phyloP scores from a whole-genome alignment of 2,329 filamentous ascomycete species.

The Ophiocordyceps camponoti-leonardi region DNA sequence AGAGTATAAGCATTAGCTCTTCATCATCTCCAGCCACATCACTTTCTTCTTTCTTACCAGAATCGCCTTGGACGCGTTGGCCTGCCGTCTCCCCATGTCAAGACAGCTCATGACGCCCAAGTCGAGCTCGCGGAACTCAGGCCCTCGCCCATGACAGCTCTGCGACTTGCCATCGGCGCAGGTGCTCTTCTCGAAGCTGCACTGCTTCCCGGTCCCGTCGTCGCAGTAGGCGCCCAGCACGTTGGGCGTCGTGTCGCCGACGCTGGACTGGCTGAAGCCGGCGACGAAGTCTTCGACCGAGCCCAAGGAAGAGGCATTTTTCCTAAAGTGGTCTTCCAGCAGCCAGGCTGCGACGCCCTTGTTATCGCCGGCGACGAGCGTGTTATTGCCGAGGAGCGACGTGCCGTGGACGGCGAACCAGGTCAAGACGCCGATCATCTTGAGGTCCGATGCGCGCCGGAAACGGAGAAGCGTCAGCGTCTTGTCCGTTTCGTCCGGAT shows the following conservation, averaged over 20 bases:
- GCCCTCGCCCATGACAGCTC: conserved; percentile 57
- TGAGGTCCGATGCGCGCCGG: conserved; percentile 53
- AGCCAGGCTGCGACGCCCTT: conserved; percentile 83
- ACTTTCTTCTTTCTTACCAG: no score
- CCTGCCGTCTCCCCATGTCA: conserved; percentile 62
- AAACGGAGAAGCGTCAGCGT: conserved; percentile 65
- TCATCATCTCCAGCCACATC: no score
- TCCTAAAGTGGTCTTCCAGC: conserved; percentile 52
- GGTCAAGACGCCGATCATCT: conserved; percentile 65
- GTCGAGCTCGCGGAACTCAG: conserved; percentile 49
- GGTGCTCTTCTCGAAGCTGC: conserved; percentile 67
- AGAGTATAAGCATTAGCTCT: no score
- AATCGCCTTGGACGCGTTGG: conserved; percentile 32
- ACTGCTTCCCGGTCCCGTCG: conserved; percentile 56
- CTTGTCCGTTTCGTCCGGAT: conserved; percentile 36
- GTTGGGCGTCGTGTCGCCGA: conserved; percentile 83
- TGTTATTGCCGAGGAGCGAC: conserved; percentile 82
- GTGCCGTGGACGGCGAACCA: conserved; percentile 93
- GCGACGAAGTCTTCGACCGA: conserved; percentile 54
- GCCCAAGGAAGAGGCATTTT: conserved; percentile 29
- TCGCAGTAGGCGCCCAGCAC: conserved; percentile 79
- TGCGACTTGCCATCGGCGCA: conserved; percentile 55
- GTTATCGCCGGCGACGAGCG: conserved; percentile 82
- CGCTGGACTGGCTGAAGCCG: conserved; percentile 81
- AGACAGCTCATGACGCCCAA: conserved; percentile 58